phyloP scores from a whole-genome alignment of 768 basidiomycete genomes.

The Gloeostereum incarnatum region DNA sequence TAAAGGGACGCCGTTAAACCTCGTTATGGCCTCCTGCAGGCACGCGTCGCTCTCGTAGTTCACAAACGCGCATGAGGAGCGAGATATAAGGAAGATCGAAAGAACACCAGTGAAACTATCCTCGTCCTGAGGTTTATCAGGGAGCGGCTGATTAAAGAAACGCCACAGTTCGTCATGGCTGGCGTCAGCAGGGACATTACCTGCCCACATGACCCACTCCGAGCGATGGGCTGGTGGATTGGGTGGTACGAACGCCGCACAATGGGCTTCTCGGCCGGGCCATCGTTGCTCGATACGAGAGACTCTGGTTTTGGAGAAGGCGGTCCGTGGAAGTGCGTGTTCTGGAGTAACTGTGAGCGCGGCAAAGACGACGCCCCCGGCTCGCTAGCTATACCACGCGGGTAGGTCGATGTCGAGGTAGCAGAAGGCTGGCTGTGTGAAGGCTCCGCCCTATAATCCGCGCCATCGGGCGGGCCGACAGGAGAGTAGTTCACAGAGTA shows the following conservation, averaged over 20 bases:
- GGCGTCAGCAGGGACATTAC: slow-evolving; percentile 82
- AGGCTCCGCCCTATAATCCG: no score
- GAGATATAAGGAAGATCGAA: slow-evolving; percentile 88
- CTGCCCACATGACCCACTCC: slow-evolving; percentile 96
- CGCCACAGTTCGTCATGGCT: slow-evolving; percentile 78
- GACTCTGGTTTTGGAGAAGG: no score
- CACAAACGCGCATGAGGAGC: slow-evolving; percentile 92
- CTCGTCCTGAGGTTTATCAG: slow-evolving; percentile 1
- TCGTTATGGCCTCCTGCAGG: slow-evolving; percentile 56
- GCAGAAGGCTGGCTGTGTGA: no score
- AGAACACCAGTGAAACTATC: slow-evolving; percentile 44
- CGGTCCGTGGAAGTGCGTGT: no score
- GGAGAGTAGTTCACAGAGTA: slow-evolving; percentile 20
- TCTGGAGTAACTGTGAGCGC: no score
- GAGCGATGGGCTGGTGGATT: slow-evolving; percentile 67
- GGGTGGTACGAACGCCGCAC: slow-evolving; percentile 57
- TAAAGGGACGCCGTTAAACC: slow-evolving; percentile 64
- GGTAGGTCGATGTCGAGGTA: no score
- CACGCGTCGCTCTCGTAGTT: slow-evolving; percentile 66
- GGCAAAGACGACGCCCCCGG: no score
- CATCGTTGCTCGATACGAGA: not conserved
- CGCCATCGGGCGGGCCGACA: no score
- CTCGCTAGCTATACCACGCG: no score
- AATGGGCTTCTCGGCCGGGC: slow-evolving; percentile 16
- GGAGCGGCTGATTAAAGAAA: slow-evolving; percentile 52